Evolutionary conservation across 495 filamentous ascomycete genomes (phyloP), one percentile per base, ranked within the genome.

Genomic region (Talaromyces nanjingensis): DNA sequence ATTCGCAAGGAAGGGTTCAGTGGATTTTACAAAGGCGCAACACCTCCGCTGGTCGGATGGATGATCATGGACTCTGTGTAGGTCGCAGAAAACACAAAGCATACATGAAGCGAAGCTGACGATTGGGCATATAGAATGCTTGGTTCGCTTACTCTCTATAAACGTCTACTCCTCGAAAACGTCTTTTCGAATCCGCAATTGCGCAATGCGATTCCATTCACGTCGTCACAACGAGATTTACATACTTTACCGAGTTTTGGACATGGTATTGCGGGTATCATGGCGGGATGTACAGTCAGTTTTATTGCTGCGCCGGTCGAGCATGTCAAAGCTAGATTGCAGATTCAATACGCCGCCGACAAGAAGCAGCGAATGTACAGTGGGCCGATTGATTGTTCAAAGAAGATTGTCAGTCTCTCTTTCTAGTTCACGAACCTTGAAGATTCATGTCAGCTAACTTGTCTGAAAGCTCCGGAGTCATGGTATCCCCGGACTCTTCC

Each of bases 1-100:
- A 45, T 96, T 53, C 84, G 87, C 49, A 87, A 91, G 70, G 92
- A 97, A 72, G 91, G 91, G 14, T 72, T 93, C 33, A 72, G 75
- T 24, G 92, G 89, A 16, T 75, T 97, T 20, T 97, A 97, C 78
- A 97, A 97, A 73, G 92, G 81, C 22, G 92, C 93, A 14, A 91
- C 89, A 4, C 93, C 93, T 42, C 93, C 92, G 49, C 76, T 97
- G 59, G 84, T 96, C 63, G 94, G 94, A 65, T 98, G 93, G 93
- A 96, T 97, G 91, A 89, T 93, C 72, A 97, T 98, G 93, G 93
- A 98, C 75, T 89, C 85, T 64, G 77, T 97, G 84, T 86, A 70
- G 68, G 76, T 74, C 20, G 18, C 14, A 3, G 9, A 45, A 2
- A 31, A 18, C 18, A n/a, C 16, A 37, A 12, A 25, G 22, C 16